These are phyloP conservation scores for Orobanche coerulescens DNA, from an alignment of 257 asterid genomes.

Conservation along the genomic window DNA sequence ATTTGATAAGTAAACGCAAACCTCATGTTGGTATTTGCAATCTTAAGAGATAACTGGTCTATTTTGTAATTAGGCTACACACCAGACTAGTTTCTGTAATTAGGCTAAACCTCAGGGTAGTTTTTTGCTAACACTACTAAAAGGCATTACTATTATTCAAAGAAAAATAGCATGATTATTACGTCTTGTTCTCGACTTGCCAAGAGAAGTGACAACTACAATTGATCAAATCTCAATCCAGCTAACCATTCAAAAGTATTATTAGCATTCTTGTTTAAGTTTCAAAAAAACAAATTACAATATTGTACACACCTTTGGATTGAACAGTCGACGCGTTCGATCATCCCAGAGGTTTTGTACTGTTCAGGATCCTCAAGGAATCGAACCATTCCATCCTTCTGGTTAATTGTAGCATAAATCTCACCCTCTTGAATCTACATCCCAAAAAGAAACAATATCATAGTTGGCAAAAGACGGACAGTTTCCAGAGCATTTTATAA, in stretches of 20 bases:
- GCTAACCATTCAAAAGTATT: neutral
- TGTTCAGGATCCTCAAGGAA: conserved; percentile 98
- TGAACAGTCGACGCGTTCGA: conserved; percentile 81
- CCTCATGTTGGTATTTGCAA: neutral
- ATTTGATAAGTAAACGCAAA: no score
- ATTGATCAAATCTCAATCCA: neutral
- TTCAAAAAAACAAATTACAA: no score
- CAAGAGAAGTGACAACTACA: no score
- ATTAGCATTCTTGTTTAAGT: neutral
- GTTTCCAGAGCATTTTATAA: neutral
- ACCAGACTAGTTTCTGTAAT: neutral
- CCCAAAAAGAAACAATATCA: neutral
- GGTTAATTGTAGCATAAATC: conserved; percentile 89
- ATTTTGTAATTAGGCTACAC: neutral
- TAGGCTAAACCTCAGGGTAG: neutral
- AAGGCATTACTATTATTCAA: neutral
- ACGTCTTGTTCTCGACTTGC: no score
- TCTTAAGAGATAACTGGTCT: neutral
- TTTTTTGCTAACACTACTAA: neutral
- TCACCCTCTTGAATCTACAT: conserved; percentile 88
- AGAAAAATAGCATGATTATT: neutral
- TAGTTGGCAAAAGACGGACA: neutral
- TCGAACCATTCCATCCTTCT: conserved; percentile 99
- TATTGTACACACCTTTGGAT: conserved; percentile 59
- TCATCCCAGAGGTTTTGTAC: conserved; percentile 87